These are phyloP conservation scores for Trichosporon sp. DNA, from an alignment of 1,284 basidiomycete genomes.

Conservation along the genomic window DNA sequence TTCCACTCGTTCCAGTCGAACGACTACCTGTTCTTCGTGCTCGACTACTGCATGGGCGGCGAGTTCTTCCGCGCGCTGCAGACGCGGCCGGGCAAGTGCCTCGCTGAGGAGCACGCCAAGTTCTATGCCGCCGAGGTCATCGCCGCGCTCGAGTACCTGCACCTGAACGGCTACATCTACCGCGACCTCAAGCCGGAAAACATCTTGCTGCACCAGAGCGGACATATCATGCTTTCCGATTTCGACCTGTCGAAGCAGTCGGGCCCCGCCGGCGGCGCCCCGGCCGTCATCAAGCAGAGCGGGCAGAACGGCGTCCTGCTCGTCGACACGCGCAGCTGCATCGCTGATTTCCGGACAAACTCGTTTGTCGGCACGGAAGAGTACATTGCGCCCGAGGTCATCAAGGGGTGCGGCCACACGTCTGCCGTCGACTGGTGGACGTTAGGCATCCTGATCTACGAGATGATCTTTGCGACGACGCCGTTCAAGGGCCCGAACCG, in stretches of 20 bases:
- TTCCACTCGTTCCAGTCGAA: constrained; percentile 98
- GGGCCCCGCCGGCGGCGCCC: constrained; percentile 74
- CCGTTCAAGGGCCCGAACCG: constrained; percentile 97
- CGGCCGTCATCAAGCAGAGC: constrained; percentile 82
- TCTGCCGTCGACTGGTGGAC: constrained; percentile 99
- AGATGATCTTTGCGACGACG: constrained; percentile 99
- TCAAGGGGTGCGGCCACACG: constrained; percentile 94
- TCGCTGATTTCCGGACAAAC: constrained; percentile 95
- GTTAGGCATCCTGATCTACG: constrained; percentile 94
- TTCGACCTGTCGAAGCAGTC: constrained; percentile 98
- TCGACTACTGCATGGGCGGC: constrained; percentile 99
- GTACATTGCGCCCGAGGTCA: constrained; percentile 98
- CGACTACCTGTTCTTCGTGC: constrained; percentile 93
- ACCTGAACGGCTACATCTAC: constrained; percentile 99
- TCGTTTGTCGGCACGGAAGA: constrained; percentile 99
- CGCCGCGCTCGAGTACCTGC: constrained; percentile 94
- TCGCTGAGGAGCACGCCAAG: constrained; percentile 88
- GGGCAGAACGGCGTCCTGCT: constrained; percentile 75
- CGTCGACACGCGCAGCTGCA: constrained; percentile 95
- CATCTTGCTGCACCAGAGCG: constrained; percentile 95
- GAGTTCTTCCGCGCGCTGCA: constrained; percentile 98
- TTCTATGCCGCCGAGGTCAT: constrained; percentile 99
- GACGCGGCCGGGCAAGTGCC: constrained; percentile 89
- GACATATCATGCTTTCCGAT: constrained; percentile 99
- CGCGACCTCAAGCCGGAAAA: constrained; percentile 99